These are phyloP conservation scores for Xylaria castorea DNA, from an alignment of 495 filamentous ascomycete genomes.

Conservation along the genomic window DNA sequence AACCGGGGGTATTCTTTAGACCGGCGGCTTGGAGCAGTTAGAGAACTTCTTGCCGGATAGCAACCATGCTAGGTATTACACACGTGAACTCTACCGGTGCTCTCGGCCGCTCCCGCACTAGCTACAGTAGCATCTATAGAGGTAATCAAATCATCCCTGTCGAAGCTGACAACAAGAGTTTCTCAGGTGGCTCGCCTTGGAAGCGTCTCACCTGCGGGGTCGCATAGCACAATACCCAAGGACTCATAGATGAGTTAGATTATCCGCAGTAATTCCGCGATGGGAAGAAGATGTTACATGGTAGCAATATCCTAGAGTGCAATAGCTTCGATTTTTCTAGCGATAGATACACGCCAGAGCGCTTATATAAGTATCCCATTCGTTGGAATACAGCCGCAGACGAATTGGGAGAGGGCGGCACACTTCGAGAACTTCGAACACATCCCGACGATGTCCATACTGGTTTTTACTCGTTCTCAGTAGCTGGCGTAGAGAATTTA, in stretches of 20 bases:
- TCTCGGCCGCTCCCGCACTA: not conserved
- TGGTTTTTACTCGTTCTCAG: not conserved
- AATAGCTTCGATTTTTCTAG: not conserved
- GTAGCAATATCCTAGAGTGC: not conserved
- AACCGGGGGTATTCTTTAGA: not conserved
- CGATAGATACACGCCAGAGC: not conserved
- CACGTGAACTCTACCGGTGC: not conserved
- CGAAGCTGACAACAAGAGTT: not conserved
- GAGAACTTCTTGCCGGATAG: not conserved
- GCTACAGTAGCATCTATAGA: not conserved
- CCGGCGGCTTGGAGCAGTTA: not conserved
- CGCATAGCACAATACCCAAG: not conserved
- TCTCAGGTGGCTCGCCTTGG: not conserved
- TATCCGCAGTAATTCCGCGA: not conserved
- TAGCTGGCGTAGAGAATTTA: not conserved
- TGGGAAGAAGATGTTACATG: not conserved
- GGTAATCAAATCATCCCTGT: not conserved
- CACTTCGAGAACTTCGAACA: not conserved
- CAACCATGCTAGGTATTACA: not conserved
- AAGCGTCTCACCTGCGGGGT: not conserved
- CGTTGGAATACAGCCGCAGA: not conserved
- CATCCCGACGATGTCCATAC: not conserved
- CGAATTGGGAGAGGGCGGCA: not conserved
- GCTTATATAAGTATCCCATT: not conserved
- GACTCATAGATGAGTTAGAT: not conserved